Base-by-base conservation (phyloP, 2,329 filamentous ascomycete species). In the Cladophialophora exuberans region DNA sequence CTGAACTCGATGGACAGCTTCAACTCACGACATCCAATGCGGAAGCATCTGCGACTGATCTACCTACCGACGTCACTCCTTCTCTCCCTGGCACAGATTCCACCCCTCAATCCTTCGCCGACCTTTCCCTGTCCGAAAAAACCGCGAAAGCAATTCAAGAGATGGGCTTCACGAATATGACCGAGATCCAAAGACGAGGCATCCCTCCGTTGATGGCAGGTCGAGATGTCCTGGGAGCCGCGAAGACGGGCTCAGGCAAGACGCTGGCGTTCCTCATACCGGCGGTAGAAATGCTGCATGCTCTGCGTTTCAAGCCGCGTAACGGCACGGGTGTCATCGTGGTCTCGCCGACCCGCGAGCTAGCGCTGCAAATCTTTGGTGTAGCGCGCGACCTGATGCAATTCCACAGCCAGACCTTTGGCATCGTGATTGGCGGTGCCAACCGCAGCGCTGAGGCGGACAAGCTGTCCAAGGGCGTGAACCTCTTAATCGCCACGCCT, bases 101-200 rank as follows among this genome's bases (percentile, higher is more conserved):
- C 45, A 82, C 87, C 53, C 85, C 86, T 18, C 78, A 86, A 66
- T 84, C 85, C 47, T 96, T 97, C 69, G 76, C 83, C 28, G 88
- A 97, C 62, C 79, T 99, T 60, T 89, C 89, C 51, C 81, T 99
- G 9, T 94, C 90, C 1, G 88, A 92, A 20, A 91, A 89, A 73
- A 97, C 91, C 0, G 88, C 92, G 81, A 85, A 88, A 75, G 92
- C 91, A 6, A 91, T 97, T 65, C 76, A 86, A 54, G 89, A 88
- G 61, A 97, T 99, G 93, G 89, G 89, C 11, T 97, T 97, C 70
- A 86, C 88, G 67, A 92, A 82, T 43, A 97, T 99, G 92, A 97
- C 94, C 1, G 89, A 94, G 71, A 97, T 97, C 64, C 94, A 97
- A 73, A 83, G 85, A 65, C 83, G 88, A 69, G 88, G 87, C 10